Evolutionary conservation across 2,329 filamentous ascomycete species (phyloP).

Genomic region (Aspergillus sp.): DNA sequence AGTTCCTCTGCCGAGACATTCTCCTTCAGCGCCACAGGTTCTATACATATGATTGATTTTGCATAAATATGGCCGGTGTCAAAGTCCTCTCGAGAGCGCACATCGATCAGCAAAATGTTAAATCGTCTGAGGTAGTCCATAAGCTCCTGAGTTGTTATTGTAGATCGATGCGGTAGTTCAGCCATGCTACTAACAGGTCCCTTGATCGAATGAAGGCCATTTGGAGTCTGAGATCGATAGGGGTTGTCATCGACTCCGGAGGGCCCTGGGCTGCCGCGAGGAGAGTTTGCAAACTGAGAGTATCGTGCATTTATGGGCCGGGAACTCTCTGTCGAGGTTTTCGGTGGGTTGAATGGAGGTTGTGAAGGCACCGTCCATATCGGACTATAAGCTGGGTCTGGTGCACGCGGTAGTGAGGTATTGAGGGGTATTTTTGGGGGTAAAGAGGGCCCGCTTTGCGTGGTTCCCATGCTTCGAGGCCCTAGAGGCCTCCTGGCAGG

Average conservation of each 20-base stretch:
- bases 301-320: constrained; percentile 44
- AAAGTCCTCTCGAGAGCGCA: constrained; percentile 77
- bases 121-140: constrained; percentile 69
- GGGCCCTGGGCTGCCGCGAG: constrained; percentile 40
- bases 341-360: constrained; percentile 42
- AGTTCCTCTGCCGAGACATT: constrained; percentile 68
- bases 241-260: constrained; percentile 45
- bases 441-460: constrained; percentile 38
- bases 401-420: constrained; percentile 50
- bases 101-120: constrained; percentile 80
- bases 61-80: constrained; percentile 89
- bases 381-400: constrained; percentile 55
- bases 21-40: constrained; percentile 75
- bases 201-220: constrained; percentile 43
- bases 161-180: constrained; percentile 59
- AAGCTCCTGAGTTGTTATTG: constrained; percentile 72
- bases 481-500: constrained; percentile 42
- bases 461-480: constrained; percentile 48
- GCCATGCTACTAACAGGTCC: constrained; percentile 48
- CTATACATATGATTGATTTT: constrained; percentile 83
- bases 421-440: constrained; percentile 51
- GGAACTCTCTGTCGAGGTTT: constrained; percentile 47
- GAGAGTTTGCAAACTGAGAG: constrained; percentile 39
- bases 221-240: constrained; percentile 50
- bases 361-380: constrained; percentile 47